Conservation (phyloP, 306 rosid genomes). For the Cicer judaicum region DNA sequence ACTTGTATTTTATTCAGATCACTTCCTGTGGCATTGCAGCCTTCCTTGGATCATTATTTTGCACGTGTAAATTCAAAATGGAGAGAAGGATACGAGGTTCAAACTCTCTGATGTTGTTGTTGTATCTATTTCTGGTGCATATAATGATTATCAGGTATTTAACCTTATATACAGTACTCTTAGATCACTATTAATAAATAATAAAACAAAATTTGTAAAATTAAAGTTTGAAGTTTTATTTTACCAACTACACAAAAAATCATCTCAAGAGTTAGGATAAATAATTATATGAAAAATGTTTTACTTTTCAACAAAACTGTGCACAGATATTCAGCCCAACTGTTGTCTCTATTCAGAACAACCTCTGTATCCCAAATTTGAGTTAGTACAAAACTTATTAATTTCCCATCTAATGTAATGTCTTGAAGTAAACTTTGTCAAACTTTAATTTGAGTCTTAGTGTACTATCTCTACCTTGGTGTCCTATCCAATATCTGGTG, state of each 20-base stretch:
- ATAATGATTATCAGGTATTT: constrained; percentile 89
- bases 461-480: not conserved
- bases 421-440: constrained; percentile 20
- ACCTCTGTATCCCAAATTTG: constrained; percentile 9
- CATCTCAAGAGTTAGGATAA: constrained; percentile 6
- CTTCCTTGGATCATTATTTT: constrained; percentile 90
- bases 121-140: constrained; percentile 88
- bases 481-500: too few relatives aligned
- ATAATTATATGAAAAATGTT: not conserved
- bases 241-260: too few relatives aligned
- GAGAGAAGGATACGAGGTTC: constrained; percentile 83
- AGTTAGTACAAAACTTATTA: constrained; percentile 8
- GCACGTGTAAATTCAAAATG: constrained; percentile 78
- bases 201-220: too few relatives aligned
- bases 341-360: constrained; percentile 14
- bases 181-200: not conserved
- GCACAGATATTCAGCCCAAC: not conserved
- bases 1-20: constrained; percentile 72
- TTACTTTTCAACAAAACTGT: constrained; percentile 9
- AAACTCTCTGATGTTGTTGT: constrained; percentile 86
- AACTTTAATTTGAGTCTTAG: constrained; percentile 5
- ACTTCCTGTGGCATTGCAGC: constrained; percentile 97
- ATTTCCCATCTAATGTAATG: constrained; percentile 13
- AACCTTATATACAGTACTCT: constrained; percentile 23
- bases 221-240: too few relatives aligned